Evolutionary conservation across 495 filamentous ascomycete genomes (phyloP), one percentile per base, ranked within the genome.

Genomic region (Penicillium mononematosum): DNA sequence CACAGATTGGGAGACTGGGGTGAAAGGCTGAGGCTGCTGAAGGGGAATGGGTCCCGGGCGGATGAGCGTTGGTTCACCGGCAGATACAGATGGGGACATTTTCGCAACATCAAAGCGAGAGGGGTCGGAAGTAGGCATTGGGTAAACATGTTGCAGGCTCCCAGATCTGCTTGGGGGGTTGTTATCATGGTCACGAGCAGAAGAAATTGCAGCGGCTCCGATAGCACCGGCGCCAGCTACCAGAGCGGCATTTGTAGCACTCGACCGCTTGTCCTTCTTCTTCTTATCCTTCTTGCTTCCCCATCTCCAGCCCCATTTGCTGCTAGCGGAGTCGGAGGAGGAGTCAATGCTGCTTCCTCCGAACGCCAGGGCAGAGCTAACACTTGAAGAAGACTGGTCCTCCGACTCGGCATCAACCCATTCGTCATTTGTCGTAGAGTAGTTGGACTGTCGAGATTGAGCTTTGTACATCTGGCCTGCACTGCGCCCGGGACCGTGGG

Each of bases 91-190:
- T 16, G 85, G 80, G 46, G 75, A 76, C 17, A 79, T 68, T 10
- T 69, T 65, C 22, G 67, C 71, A 56, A 74, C 80, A 50, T 87
- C 85, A 60, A 83, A 87, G 41, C 75, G 79, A 31, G 73, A 72
- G 4, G 82, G 82, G 63, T 89, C 87, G 11, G 77, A 77, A 20
- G 84, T 88, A 25, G 85, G 78, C 38, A 86, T 63, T 9, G 87
- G 84, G 73, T 77, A 68, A 65, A 81, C 72, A 42, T 79, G 72
- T 55, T 79, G 78, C 45, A 81, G 70, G 50, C 70, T 73, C 25
- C 64, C 73, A 24, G 58, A 56, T 41, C 71, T 70, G 49, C 63
- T 72, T 51, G 66, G 63, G 5, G 61, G 55, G 12, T 67, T 53
- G 17, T 65, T 70, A n/a, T 61, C 56, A 17, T 59, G 55, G 50